Conservation (phyloP, 352 stramenopile species). For the Pythium phragmitis region DNA sequence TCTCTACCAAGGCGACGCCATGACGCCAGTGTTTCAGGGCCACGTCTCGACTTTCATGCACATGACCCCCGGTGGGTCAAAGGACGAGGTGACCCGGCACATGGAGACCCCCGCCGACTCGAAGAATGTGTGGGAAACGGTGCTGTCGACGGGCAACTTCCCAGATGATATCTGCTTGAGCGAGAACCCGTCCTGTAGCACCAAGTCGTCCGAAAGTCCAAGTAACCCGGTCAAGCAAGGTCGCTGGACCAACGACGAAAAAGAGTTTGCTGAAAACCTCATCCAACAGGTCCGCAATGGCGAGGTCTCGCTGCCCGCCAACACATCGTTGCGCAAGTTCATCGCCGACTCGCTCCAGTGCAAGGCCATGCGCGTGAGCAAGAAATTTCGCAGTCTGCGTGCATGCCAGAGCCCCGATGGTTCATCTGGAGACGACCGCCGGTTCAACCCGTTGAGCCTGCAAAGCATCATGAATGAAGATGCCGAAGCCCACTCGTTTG, state of each 20-base stretch:
- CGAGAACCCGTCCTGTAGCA: slow-evolving; percentile 35
- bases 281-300: slow-evolving; percentile 53
- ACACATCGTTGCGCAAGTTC: slow-evolving; percentile 58
- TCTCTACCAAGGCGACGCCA: slow-evolving; percentile 6
- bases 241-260: slow-evolving; percentile 55
- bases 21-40: slow-evolving; percentile 15
- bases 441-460: slow-evolving; percentile 70
- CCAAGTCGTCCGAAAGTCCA: slow-evolving; percentile 14
- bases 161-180: slow-evolving; percentile 59
- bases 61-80: slow-evolving; percentile 7
- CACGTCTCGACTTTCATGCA: slow-evolving; percentile 14
- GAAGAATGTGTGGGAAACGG: slow-evolving; percentile 64
- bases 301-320: slow-evolving; percentile 43
- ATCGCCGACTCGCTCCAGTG: slow-evolving; percentile 56
- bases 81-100: slow-evolving; percentile 16
- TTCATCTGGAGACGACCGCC: slow-evolving; percentile 17
- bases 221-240: slow-evolving; percentile 44
- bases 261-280: slow-evolving; percentile 52
- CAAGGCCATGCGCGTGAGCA: slow-evolving; percentile 66
- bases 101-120: slow-evolving; percentile 21
- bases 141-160: slow-evolving; percentile 59
- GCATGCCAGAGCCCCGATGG: slow-evolving; percentile 27
- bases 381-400: slow-evolving; percentile 56
- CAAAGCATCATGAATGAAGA: slow-evolving; percentile 80
- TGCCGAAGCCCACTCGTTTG: slow-evolving; percentile 16